These are phyloP conservation scores for Heterobasidion occidentale DNA, from an alignment of 1,284 basidiomycete species.

Conservation along the genomic window DNA sequence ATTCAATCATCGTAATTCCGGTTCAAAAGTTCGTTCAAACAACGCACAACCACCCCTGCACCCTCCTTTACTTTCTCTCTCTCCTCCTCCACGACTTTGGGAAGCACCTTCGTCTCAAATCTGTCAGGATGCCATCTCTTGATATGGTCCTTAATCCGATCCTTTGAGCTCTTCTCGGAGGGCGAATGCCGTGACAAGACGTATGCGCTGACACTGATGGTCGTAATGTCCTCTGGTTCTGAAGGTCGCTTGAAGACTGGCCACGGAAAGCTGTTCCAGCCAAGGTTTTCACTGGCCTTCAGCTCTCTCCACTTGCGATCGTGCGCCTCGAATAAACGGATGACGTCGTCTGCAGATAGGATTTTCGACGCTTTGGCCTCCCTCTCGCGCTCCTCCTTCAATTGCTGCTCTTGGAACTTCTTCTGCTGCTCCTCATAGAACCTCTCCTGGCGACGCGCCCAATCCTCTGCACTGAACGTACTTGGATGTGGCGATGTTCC, in stretches of 20 bases:
- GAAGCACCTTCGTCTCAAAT: conserved; percentile 33
- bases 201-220: conserved; percentile 46
- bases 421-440: conserved; percentile 48
- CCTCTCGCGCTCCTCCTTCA: conserved; percentile 26
- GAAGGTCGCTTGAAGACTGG: conserved; percentile 51
- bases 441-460: conserved; percentile 49
- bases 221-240: conserved; percentile 50
- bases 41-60: conserved; percentile 39
- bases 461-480: conserved; percentile 37
- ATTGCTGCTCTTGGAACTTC: conserved; percentile 51
- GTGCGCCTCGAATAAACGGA: conserved; percentile 45
- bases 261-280: conserved; percentile 65
- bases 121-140: conserved; percentile 38
- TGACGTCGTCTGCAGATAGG: conserved; percentile 44
- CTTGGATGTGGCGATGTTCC: conserved; percentile 17
- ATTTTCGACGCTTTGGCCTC: conserved; percentile 36
- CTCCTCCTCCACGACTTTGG: conserved; percentile 35
- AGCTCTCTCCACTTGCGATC: conserved; percentile 50
- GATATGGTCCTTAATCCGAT: conserved; percentile 53
- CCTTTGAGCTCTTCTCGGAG: conserved; percentile 42
- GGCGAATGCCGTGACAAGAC: conserved; percentile 47
- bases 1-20: conserved; percentile 32
- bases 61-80: conserved; percentile 30
- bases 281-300: conserved; percentile 22
- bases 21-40: conserved; percentile 55